These are phyloP conservation scores for Penstemon davidsonii DNA, from an alignment of 257 asterid genomes.

Conservation along the genomic window DNA sequence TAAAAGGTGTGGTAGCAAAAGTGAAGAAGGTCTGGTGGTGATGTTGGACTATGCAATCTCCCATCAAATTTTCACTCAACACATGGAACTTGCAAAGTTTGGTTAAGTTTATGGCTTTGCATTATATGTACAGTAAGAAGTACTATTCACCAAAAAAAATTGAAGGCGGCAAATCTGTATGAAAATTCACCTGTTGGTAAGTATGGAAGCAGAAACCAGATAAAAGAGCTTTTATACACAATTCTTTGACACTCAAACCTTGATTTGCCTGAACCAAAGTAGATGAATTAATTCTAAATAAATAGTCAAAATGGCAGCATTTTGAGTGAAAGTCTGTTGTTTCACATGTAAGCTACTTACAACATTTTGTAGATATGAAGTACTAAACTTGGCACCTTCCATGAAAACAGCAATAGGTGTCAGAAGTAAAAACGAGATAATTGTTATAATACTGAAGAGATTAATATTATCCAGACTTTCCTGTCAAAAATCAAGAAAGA, in stretches of 20 bases:
- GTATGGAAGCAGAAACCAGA: constrained; percentile 87
- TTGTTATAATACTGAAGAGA: constrained; percentile 70
- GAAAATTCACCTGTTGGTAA: constrained; percentile 70
- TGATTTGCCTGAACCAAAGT: constrained; percentile 55
- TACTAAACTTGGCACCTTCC: constrained; percentile 76
- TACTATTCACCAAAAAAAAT: not conserved
- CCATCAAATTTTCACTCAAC: not conserved
- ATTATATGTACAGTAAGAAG: not conserved
- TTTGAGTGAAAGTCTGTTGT: too few species aligned
- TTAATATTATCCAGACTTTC: constrained; percentile 79
- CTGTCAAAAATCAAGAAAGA: constrained; percentile 39
- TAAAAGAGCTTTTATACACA: constrained; percentile 51
- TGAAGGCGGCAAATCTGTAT: too few species aligned
- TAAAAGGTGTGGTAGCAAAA: too few species aligned
- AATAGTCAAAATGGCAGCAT: not conserved
- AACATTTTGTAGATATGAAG: constrained; percentile 63
- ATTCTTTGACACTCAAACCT: constrained; percentile 62
- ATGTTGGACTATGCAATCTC: too few species aligned
- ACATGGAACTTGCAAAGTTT: not conserved
- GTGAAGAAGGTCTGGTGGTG: too few species aligned
- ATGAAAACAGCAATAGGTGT: constrained; percentile 56
- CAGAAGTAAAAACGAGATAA: constrained; percentile 69
- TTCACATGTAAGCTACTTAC: constrained; percentile 38
- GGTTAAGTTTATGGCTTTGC: not conserved
- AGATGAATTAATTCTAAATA: not conserved